Percentiles rank a stretch among this genome's conserved stretches.
Evolutionary conservation across 179 eudicot genomes (phyloP).

Genomic region (Camellia oleifera): DNA sequence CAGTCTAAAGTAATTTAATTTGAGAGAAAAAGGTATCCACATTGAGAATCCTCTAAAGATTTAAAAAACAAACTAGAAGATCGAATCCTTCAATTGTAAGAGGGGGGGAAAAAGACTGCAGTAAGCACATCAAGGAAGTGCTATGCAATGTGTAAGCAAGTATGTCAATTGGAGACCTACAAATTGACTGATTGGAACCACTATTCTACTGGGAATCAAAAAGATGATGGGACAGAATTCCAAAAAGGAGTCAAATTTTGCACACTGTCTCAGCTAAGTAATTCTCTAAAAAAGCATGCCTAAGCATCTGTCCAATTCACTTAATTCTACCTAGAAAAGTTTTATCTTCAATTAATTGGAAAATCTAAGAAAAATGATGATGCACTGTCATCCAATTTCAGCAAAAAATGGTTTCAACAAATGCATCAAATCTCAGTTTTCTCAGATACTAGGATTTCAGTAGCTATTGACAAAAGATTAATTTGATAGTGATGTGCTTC

Average conservation of each 20-base stretch:
- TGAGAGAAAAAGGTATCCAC: not conserved
- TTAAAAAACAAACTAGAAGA: not conserved
- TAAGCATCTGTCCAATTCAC: not conserved
- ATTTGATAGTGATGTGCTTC: conserved; percentile 13
- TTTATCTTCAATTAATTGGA: not conserved
- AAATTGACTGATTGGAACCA: no score
- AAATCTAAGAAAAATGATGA: conserved; percentile 2
- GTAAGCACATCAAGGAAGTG: no score
- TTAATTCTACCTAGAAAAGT: not conserved
- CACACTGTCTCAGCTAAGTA: not conserved
- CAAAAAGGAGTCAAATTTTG: no score
- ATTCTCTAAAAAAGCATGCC: not conserved
- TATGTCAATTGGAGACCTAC: no score
- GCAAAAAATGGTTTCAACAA: not conserved
- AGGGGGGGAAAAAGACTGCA: no score
- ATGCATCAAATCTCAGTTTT: not conserved
- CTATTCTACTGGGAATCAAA: no score
- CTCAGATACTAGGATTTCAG: not conserved
- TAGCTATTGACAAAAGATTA: not conserved
- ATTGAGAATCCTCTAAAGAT: not conserved
- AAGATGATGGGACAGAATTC: no score
- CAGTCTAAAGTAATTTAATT: not conserved
- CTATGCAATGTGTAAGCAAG: no score
- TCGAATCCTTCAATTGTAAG: not conserved
- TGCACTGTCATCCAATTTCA: not conserved